Base-by-base conservation (phyloP, 148 eudicot genomes). In the Rhododendron molle region DNA sequence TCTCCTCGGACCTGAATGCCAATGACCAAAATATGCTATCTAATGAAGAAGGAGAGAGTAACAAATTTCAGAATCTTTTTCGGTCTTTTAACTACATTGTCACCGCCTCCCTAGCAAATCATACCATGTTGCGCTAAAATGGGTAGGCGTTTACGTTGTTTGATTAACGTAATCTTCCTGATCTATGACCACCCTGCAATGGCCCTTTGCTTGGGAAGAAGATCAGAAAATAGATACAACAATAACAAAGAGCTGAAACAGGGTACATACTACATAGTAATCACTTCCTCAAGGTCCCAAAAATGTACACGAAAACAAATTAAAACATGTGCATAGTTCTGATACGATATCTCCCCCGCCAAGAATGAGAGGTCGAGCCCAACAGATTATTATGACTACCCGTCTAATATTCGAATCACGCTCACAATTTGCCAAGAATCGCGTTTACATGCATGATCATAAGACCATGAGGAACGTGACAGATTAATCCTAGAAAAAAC, bases 1-100 rank as follows among this genome's bases (percentile, higher is more conserved):
- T 94, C 94, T 73, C 92, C 94, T 84, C 85, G 84, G 9, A 89
- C 91, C 97, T 94, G 79, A 9, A 65, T n/a, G 67, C 18, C 28
- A 20, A 76, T 76, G 26, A 15, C 12, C 80, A 76, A 20, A 43
- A 76, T 43, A 40, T 4, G 38, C 38, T 6, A 74, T 7, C 11
- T 15, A 18, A 74, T 14, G 23, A 18, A 34, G 8, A 18, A 15
- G 38, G 7, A 0, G 44, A 73, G 15, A 34, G 26, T 1, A 58
- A 58, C n/a, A 58, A 58, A 58, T 58, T 58, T 58, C 1, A 21
- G 65, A 21, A 58, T 5, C n/a, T 20, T 58, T 58, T 58, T 20
- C 44, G 65, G 26, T 20, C 65, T 58, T 20, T 20, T 58, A 58
- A 58, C 65, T 20, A 58, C 26, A 5, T 54, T 4, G 60, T 54